Evolutionary conservation across 192 early-diverging fungal genomes (phyloP).

Genomic region (Linnemannia exigua): DNA sequence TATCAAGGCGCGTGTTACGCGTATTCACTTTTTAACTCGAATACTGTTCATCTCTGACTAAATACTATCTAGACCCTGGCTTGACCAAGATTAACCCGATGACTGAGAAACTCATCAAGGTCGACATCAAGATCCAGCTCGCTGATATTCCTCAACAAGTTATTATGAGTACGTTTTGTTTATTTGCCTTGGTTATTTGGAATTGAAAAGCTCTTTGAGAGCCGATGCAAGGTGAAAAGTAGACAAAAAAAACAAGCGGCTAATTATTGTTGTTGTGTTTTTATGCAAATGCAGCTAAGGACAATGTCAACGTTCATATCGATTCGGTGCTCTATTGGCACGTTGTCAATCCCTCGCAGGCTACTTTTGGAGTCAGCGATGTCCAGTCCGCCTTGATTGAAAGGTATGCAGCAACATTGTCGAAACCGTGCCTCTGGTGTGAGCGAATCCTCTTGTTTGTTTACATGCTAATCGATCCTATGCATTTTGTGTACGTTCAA

Average conservation of each 20-base stretch:
- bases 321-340: conserved; percentile 93
- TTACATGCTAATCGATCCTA: background rate
- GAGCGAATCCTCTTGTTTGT: background rate
- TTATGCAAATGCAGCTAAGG: conserved; percentile 65
- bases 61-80: conserved; percentile 62
- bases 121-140: conserved; percentile 68
- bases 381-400: conserved; percentile 85
- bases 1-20: background rate
- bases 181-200: conserved; percentile 59
- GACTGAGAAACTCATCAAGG: conserved; percentile 59
- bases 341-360: conserved; percentile 82
- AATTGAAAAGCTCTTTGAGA: background rate
- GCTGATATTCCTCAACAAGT: conserved; percentile 74
- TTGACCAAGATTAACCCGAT: conserved; percentile 68
- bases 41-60: background rate
- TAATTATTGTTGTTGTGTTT: background rate
- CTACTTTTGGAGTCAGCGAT: conserved; percentile 84
- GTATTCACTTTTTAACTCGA: background rate
- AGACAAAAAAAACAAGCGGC: background rate
- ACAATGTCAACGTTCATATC: conserved; percentile 89
- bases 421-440: background rate
- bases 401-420: conserved; percentile 59
- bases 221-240: conserved; percentile 76
- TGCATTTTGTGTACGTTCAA: background rate
- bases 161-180: conserved; percentile 70